A percentile compares a stretch with the other conserved stretches of the same genome.
phyloP scores from a whole-genome alignment of 768 basidiomycete genomes.

The Boletus edulis region DNA sequence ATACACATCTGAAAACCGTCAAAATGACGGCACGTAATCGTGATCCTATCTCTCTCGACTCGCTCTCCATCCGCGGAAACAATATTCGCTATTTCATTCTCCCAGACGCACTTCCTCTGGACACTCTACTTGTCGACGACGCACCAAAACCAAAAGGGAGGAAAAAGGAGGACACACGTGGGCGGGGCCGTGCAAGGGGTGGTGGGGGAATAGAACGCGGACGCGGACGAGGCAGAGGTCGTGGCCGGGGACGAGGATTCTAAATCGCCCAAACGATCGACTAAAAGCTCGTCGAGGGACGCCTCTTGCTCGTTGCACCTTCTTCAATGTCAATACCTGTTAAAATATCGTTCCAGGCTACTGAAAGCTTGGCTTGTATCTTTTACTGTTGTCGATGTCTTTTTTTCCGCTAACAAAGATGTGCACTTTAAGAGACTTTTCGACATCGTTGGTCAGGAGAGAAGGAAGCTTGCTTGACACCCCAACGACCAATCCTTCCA shows the following conservation, averaged over 20 bases:
- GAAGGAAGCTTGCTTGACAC: no score
- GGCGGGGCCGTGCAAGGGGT: constrained; percentile 52
- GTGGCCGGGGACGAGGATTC: constrained; percentile 48
- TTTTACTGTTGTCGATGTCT: constrained; percentile 8
- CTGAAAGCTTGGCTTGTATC: constrained; percentile 22
- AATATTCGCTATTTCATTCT: constrained; percentile 96
- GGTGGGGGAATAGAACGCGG: constrained; percentile 41
- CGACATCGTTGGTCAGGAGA: no score
- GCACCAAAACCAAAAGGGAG: constrained; percentile 93
- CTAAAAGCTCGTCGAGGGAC: not conserved
- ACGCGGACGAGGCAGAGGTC: constrained; percentile 54
- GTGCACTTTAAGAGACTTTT: no score
- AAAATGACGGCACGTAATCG: constrained; percentile 94
- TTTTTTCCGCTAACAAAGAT: not conserved
- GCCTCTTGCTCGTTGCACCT: constrained; percentile 2
- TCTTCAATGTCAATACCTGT: constrained; percentile 19
- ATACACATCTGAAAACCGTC: constrained; percentile 96
- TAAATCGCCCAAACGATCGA: not conserved
- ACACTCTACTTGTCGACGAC: constrained; percentile 96
- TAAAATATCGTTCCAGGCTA: constrained; percentile 22
- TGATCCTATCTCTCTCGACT: constrained; percentile 82
- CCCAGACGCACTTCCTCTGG: constrained; percentile 95
- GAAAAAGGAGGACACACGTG: constrained; percentile 83
- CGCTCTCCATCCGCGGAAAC: constrained; percentile 93
- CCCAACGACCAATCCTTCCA: no score